These are phyloP conservation scores for Euphorbia lathyris DNA, from an alignment of 345 rosid species.

Conservation along the genomic window DNA sequence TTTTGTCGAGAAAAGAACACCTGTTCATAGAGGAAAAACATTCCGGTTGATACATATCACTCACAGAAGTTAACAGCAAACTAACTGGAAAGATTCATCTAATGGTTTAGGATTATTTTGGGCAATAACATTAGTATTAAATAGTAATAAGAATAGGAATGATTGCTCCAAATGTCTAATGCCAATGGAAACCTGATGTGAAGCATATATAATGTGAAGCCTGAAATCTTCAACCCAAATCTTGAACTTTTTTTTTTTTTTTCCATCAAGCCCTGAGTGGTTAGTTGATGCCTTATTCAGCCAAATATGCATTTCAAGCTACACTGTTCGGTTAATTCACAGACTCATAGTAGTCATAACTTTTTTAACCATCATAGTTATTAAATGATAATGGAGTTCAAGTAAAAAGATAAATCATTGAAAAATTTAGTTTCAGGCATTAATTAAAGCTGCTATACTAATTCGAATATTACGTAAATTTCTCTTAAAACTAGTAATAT, in stretches of 20 bases:
- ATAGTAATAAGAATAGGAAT: too few relatives aligned
- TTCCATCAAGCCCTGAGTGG: background rate
- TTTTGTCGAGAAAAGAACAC: constrained; percentile 68
- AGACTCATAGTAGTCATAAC: background rate
- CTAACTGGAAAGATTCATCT: background rate
- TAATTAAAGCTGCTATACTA: background rate
- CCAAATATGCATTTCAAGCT: background rate
- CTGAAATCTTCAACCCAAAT: background rate
- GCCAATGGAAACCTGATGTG: background rate
- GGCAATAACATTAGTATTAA: background rate
- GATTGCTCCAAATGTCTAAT: background rate
- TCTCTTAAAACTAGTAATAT: background rate
- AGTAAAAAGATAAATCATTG: background rate
- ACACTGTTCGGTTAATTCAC: background rate
- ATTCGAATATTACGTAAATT: background rate
- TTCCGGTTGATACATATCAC: background rate
- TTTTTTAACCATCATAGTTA: background rate
- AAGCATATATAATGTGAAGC: background rate
- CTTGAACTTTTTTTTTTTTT: background rate
- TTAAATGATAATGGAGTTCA: background rate
- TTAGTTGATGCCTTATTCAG: background rate
- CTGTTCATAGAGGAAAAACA: constrained; percentile 39
- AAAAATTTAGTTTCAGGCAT: background rate
- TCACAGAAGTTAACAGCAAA: background rate
- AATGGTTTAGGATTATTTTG: background rate